Evolutionary conservation across 495 filamentous ascomycete species (phyloP), one percentile per base, ranked within the genome.

Genomic region (Hypoxylon trugodes): DNA sequence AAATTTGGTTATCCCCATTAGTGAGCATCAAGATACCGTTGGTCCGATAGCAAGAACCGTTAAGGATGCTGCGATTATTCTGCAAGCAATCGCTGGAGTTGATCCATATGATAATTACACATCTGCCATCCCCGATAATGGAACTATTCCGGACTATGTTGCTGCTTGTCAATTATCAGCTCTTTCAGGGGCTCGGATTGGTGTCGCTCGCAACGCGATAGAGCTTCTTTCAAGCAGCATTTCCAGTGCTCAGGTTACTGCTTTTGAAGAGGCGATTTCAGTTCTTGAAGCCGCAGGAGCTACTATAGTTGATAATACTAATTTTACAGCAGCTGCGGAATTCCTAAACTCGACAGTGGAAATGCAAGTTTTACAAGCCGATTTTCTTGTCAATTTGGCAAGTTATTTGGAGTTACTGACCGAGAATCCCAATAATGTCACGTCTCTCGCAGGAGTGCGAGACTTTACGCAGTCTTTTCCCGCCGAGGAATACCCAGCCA

Each of bases 101-200:
- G 74, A 76, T 53, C 24, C 54, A 3, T 53, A 72, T 6, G 81
- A 83, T 61, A 79, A 82, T 55, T 81, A 79, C 68, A 81, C 78
- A 0, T 63, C 52, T 3, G 69, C 76, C 4, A 77, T 78, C 38
- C 81, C 79, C 0, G 8, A 36, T n/a, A n/a, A n/a, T 25, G 26
- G 21, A 18, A 59, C 66, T 15, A 58, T 72, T 26, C 80, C 80
- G 1, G 68, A 82, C 66, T 84, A 84, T 61, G 72, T 76, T 10
- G 65, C 71, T 6, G 70, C 76, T 9, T 79, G 76, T 36, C 69
- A 68, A 28, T 42, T 48, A 13, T 62, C 52, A 8, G 71, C 59
- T 22, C 69, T 78, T 2, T 37, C 54, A n/a, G 76, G 77, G n/a
- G 69, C 70, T 16, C 63, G 76, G 9, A 64, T 81, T n/a, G 79